Conservation (phyloP, 73 alveolate genomes). For the Symbiodinium pilosum region DNA sequence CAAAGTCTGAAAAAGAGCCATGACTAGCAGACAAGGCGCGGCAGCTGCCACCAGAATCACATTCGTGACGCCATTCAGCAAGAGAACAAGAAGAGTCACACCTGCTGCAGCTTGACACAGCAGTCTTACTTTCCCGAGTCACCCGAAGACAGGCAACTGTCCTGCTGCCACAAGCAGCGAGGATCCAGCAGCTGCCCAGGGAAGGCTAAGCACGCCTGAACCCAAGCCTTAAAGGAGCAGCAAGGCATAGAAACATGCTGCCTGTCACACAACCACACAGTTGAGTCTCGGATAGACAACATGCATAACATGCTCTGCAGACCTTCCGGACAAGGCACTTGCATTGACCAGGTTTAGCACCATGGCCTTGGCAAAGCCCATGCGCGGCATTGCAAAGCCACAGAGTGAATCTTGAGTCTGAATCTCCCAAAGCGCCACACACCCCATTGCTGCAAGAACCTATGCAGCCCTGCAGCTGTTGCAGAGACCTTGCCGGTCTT, state of each 20-base stretch:
- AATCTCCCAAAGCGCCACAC: not conserved
- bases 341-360: conserved; percentile 64
- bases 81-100: conserved; percentile 36
- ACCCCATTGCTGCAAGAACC: not conserved
- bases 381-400: too few species aligned
- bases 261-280: too few species aligned
- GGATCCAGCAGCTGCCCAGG: conserved; percentile 92
- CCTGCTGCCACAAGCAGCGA: conserved; percentile 55
- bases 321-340: not conserved
- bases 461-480: conserved; percentile 9
- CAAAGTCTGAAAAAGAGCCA: not conserved
- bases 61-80: conserved; percentile 63
- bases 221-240: conserved; percentile 25
- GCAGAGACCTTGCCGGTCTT: conserved; percentile 33
- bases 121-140: too few species aligned
- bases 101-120: conserved; percentile 20
- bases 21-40: not conserved
- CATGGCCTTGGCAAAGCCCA: conserved; percentile 30
- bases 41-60: conserved; percentile 78
- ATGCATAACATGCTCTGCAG: not conserved
- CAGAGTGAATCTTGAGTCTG: not conserved
- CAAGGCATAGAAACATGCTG: not conserved
- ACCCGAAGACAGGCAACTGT: too few species aligned
- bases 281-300: too few species aligned
- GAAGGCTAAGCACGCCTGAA: conserved; percentile 66